Evolutionary conservation across 1,284 basidiomycete species (phyloP), one percentile per base, ranked within the genome.

Genomic region (Golubevia sp.): DNA sequence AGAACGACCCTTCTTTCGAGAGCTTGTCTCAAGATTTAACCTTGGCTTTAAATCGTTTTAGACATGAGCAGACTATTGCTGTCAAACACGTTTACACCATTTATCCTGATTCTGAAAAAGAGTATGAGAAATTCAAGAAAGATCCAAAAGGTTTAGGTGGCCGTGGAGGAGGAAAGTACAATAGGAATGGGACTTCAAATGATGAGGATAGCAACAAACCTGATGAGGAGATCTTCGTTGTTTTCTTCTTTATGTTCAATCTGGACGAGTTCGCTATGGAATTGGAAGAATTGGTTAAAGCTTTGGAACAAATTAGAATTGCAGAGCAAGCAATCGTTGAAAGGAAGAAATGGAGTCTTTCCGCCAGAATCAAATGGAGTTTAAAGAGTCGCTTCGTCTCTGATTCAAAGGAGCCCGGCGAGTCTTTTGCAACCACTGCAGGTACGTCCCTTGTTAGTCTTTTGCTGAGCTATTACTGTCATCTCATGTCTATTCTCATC

Each of bases 161-260:
- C 24, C 44, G 58, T 5, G 18, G 2, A 26, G 53, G 26, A 18
- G 21, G 55, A 1, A 21, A 2, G 44, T 58, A 23, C 18, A 51
- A 7, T 57, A 49, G 56, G 23, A 54, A 20, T 23, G 65, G 18
- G n/a, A n/a, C 3, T 3, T 25, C 24, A 38, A 7, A 44, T 2
- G 56, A 25, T 61, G 18, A 11, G 60, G 61, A 62, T 11, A 59
- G 70, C 23, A 57, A 30, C 62, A 64, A 66, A 13, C 68, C 68
- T 11, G 71, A 79, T 57, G 77, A 79, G 60, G 71, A 69, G 26
- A 62, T 79, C 61, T 76, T 79, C 23, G 62, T 79, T 20, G 73
- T 79, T 54, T 79, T 77, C 49, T 79, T 77, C 64, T 79, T 77
- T 23, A 64, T 77, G 48, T 79, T 79, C 63, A 76, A 76, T 23